phyloP scores from a whole-genome alignment of 75 land plant species.

The Isoetes taiwanensis region DNA sequence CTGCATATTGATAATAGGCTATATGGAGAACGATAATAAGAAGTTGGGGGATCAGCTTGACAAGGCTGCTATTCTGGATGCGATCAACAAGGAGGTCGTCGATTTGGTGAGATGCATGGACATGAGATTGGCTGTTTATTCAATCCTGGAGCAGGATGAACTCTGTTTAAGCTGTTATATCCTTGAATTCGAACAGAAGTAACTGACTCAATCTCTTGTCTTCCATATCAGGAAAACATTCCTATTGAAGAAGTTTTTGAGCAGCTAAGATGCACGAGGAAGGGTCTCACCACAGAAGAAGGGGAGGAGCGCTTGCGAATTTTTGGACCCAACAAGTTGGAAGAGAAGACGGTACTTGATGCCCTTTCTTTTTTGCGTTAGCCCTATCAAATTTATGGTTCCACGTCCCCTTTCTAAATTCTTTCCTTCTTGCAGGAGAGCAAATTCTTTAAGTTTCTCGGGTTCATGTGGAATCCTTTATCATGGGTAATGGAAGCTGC shows the following conservation, averaged over 20 bases:
- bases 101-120: slow-evolving; percentile 55
- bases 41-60: no score
- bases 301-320: slow-evolving; percentile 53
- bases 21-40: no score
- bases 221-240: slow-evolving; percentile 41
- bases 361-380: background rate
- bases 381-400: background rate
- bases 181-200: background rate
- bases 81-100: slow-evolving; percentile 83
- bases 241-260: slow-evolving; percentile 86
- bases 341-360: slow-evolving; percentile 60
- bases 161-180: background rate
- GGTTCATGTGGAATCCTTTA: slow-evolving; percentile 9
- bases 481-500: slow-evolving; percentile 8
- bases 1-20: no score
- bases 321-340: slow-evolving; percentile 83
- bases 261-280: slow-evolving; percentile 65
- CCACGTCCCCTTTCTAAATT: background rate
- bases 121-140: background rate
- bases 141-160: background rate
- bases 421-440: slow-evolving; percentile 5
- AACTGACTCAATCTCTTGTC: background rate
- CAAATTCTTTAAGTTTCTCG: slow-evolving; percentile 3
- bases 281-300: slow-evolving; percentile 48
- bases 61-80: slow-evolving; percentile 51